Conservation (phyloP, 306 rosid genomes). For the Dalbergia cultrata region DNA sequence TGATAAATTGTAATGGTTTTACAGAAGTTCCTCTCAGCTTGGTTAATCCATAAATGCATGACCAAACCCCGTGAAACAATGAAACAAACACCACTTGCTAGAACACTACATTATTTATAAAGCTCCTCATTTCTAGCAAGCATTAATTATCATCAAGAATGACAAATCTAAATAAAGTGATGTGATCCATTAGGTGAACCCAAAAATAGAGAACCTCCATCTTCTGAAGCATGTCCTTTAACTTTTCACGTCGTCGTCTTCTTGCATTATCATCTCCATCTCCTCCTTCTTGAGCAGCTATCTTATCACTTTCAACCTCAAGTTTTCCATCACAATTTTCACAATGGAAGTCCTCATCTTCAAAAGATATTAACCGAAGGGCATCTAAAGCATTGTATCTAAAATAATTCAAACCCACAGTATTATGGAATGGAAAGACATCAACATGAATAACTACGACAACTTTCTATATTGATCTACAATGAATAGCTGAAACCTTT, state of each 20-base stretch:
- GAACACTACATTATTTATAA: constrained; percentile 1
- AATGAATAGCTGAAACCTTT: constrained; percentile 57
- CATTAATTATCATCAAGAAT: neutral
- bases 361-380: constrained; percentile 61
- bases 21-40: neutral
- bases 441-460: neutral
- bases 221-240: constrained; percentile 84
- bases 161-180: constrained; percentile 19
- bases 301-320: constrained; percentile 77
- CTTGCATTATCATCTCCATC: constrained; percentile 90
- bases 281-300: constrained; percentile 66
- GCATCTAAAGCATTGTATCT: constrained; percentile 69
- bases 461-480: constrained; percentile 1
- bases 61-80: neutral
- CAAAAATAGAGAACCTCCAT: constrained; percentile 67
- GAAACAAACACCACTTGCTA: neutral
- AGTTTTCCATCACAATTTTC: constrained; percentile 70
- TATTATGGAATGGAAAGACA: constrained; percentile 14
- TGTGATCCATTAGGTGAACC: neutral
- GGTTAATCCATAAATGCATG: neutral
- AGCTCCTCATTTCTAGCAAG: constrained; percentile 1
- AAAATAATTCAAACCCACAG: constrained; percentile 33
- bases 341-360: constrained; percentile 77
- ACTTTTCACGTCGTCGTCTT: constrained; percentile 77
- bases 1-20: neutral